Conservation (phyloP, 2,329 filamentous ascomycete genomes). For the Ceratocystis eucalypticola region DNA sequence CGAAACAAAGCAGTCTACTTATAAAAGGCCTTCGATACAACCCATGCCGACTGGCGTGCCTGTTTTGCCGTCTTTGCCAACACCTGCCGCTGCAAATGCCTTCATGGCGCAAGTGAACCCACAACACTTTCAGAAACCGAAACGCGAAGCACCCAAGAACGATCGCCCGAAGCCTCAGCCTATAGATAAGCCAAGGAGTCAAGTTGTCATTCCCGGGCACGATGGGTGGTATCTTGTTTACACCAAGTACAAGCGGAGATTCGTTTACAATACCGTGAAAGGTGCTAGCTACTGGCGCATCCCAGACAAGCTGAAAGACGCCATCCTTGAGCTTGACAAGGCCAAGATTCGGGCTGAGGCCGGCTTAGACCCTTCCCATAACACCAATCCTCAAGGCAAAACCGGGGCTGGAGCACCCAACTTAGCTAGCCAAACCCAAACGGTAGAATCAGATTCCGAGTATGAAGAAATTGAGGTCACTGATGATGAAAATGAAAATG, state of each 20-base stretch:
- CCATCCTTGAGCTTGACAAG: conserved; percentile 59
- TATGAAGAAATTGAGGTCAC: conserved; percentile 60
- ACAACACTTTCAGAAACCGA: conserved; percentile 29
- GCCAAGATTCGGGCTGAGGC: conserved; percentile 51
- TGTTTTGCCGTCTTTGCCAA: conserved; percentile 29
- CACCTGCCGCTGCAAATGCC: conserved; percentile 46
- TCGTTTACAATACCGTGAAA: conserved; percentile 77
- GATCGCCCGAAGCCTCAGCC: conserved; percentile 50
- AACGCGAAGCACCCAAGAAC: conserved; percentile 31
- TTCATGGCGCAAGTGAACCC: conserved; percentile 41
- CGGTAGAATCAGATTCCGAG: conserved; percentile 35
- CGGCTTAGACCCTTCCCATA: conserved; percentile 18
- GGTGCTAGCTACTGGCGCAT: conserved; percentile 93
- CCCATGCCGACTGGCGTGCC: conserved; percentile 9
- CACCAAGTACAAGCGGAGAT: conserved; percentile 77
- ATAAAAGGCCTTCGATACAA: conserved; percentile 52
- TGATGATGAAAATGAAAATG: conserved; percentile 37
- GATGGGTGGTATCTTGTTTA: conserved; percentile 87
- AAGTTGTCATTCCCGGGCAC: conserved; percentile 63
- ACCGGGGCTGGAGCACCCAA: neutral
- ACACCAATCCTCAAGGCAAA: neutral
- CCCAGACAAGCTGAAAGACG: conserved; percentile 71
- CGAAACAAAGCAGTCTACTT: conserved; percentile 73
- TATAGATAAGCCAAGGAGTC: conserved; percentile 67
- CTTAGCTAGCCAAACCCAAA: neutral